phyloP scores from a whole-genome alignment of 2,329 filamentous ascomycete species.

The Trichoderma guizhouense region DNA sequence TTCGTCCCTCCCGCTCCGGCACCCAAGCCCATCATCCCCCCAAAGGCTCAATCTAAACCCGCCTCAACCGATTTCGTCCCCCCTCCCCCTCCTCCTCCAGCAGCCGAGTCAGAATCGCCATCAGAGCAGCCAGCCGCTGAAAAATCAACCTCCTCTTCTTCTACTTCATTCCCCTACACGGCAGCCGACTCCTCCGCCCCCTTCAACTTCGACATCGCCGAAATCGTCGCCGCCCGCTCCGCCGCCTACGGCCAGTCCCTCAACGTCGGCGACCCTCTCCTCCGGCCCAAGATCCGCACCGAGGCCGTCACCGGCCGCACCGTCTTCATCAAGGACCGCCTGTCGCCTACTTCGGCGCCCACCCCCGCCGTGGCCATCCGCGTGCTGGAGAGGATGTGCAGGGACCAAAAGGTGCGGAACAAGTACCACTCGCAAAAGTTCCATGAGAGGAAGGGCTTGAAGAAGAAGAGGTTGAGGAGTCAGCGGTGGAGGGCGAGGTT shows the following conservation, averaged over 20 bases:
- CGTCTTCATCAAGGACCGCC: constrained; percentile 36
- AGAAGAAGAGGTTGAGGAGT: constrained; percentile 70
- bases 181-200: constrained; percentile 25
- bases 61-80: constrained; percentile 19
- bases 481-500: constrained; percentile 69
- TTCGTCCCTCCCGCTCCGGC: constrained; percentile 19
- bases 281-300: constrained; percentile 30
- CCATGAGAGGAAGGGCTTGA: constrained; percentile 72
- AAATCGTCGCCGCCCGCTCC: constrained; percentile 34
- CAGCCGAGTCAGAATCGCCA: background rate
- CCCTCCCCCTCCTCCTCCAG: constrained; percentile 24
- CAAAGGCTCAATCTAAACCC: constrained; percentile 18
- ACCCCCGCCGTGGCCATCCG: constrained; percentile 46
- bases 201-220: constrained; percentile 33
- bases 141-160: background rate
- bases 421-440: constrained; percentile 61
- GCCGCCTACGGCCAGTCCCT: constrained; percentile 24
- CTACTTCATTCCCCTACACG: constrained; percentile 26
- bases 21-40: constrained; percentile 5
- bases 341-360: constrained; percentile 29
- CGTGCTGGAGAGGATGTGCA: constrained; percentile 38
- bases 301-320: constrained; percentile 37
- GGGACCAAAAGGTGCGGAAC: constrained; percentile 53
- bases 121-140: background rate
- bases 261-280: constrained; percentile 25